A percentile compares a stretch with the other conserved stretches of the same genome.
phyloP scores from a whole-genome alignment of 169 alveolate genomes.

The Cryptosporidium sp. region DNA sequence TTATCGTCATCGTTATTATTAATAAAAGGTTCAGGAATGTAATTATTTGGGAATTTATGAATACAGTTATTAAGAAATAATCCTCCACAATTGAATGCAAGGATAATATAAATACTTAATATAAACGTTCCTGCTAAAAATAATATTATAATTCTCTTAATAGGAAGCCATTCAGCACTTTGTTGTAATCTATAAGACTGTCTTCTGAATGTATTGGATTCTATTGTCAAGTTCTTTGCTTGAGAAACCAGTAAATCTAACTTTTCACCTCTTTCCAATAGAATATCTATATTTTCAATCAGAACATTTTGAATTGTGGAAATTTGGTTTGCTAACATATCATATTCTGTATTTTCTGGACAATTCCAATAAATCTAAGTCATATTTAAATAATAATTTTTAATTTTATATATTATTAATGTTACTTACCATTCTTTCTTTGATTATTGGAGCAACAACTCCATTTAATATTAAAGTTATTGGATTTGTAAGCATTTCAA shows the following conservation, averaged over 20 bases:
- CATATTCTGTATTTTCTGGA: conserved; percentile 25
- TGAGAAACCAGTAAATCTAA: conserved; percentile 58
- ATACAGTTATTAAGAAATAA: conserved; percentile 12
- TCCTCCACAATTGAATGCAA: conserved; percentile 18
- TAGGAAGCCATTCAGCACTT: conserved; percentile 7
- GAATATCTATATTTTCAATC: conserved; percentile 54
- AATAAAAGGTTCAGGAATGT: neutral
- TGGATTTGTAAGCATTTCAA: conserved; percentile 3
- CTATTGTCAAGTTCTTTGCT: conserved; percentile 19
- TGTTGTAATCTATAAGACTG: conserved; percentile 47
- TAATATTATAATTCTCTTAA: neutral
- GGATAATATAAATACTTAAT: neutral
- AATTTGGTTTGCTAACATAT: conserved; percentile 28
- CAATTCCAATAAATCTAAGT: conserved; percentile 44
- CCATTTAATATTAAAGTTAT: conserved; percentile 29
- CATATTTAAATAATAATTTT: neutral
- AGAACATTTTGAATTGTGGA: conserved; percentile 55
- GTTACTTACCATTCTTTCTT: conserved; percentile 62
- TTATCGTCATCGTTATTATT: conserved; percentile 1
- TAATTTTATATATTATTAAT: neutral
- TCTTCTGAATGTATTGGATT: conserved; percentile 40
- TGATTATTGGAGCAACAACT: conserved; percentile 41
- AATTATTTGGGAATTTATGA: neutral
- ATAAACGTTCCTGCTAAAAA: neutral
- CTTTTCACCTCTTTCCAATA: conserved; percentile 52